These are phyloP conservation scores for Starmerella etchellsii DNA, from an alignment of 805 yeast species.

Conservation along the genomic window DNA sequence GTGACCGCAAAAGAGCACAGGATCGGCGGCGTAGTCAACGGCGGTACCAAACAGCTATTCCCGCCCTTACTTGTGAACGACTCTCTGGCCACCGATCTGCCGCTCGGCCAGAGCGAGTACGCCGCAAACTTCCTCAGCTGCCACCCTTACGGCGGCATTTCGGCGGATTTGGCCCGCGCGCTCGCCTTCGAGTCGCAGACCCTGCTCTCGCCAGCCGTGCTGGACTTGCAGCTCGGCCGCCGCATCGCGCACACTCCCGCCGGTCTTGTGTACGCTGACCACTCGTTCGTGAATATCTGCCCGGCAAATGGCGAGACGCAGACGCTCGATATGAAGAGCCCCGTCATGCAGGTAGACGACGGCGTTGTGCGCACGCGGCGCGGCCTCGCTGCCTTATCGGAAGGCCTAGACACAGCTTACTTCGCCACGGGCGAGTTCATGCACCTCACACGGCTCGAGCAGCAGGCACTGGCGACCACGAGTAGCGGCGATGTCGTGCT, in stretches of 20 bases:
- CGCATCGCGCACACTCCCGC: not conserved
- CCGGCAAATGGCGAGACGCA: not conserved
- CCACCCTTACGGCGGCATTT: slow-evolving; percentile 5
- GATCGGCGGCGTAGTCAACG: slow-evolving; percentile 1
- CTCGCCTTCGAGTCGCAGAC: slow-evolving; percentile 7
- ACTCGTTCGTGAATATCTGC: slow-evolving; percentile 1
- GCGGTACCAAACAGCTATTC: slow-evolving; percentile 3
- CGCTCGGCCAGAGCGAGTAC: not conserved
- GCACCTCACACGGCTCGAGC: slow-evolving; percentile 2
- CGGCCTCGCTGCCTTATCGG: slow-evolving; percentile 7
- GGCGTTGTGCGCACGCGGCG: slow-evolving; percentile 9
- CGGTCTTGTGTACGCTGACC: slow-evolving; percentile 13
- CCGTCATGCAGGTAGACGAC: slow-evolving; percentile 13
- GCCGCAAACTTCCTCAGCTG: not conserved
- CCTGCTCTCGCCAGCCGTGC: slow-evolving; percentile 5
- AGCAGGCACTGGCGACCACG: slow-evolving; percentile 4
- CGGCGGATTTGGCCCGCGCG: not conserved
- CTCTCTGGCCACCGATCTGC: not conserved
- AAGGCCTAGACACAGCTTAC: not conserved
- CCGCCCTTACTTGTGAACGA: not conserved
- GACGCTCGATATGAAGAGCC: slow-evolving; percentile 10
- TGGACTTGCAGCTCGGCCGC: slow-evolving; percentile 14
- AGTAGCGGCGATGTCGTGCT: slow-evolving; percentile 2
- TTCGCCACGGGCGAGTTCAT: slow-evolving; percentile 14
- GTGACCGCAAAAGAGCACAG: slow-evolving; percentile 7